Evolutionary conservation across 208 protist species (phyloP).

Genomic region (Trypanosoma rangeli): DNA sequence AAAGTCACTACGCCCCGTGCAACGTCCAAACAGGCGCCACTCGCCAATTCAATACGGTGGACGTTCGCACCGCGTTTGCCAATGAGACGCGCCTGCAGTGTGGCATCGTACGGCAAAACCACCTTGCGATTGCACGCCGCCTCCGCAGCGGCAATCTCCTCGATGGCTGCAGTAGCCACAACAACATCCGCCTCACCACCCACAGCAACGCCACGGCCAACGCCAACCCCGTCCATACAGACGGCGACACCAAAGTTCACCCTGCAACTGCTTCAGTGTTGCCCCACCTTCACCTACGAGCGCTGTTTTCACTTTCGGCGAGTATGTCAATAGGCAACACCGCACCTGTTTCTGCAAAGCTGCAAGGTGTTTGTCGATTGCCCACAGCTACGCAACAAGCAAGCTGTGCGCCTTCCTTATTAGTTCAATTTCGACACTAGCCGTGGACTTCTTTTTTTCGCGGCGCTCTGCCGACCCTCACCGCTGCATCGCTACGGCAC

Average conservation of each 20-base stretch:
- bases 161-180: constrained; percentile 42
- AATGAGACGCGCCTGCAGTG: constrained; percentile 33
- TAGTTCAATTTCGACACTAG: constrained; percentile 15
- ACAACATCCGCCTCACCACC: constrained; percentile 25
- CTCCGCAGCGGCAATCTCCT: constrained; percentile 22
- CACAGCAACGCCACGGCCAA: constrained; percentile 35
- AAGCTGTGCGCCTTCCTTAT: constrained; percentile 25
- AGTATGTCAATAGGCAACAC: constrained; percentile 35
- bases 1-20: constrained; percentile 29
- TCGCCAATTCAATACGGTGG: constrained; percentile 38
- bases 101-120: constrained; percentile 23
- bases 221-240: constrained; percentile 37
- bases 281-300: constrained; percentile 45
- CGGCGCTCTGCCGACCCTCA: not conserved
- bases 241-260: constrained; percentile 56
- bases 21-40: constrained; percentile 41
- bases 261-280: constrained; percentile 61
- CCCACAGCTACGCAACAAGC: constrained; percentile 2
- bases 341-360: constrained; percentile 30
- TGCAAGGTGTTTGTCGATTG: constrained; percentile 22
- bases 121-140: constrained; percentile 27
- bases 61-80: constrained; percentile 43
- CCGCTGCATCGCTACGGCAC: not conserved
- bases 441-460: not conserved
- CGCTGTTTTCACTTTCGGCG: constrained; percentile 21